A percentile compares a stretch with the other conserved stretches of the same genome.
Evolutionary conservation across 768 basidiomycete species (phyloP).

Genomic region (Podaxis rugospora): DNA sequence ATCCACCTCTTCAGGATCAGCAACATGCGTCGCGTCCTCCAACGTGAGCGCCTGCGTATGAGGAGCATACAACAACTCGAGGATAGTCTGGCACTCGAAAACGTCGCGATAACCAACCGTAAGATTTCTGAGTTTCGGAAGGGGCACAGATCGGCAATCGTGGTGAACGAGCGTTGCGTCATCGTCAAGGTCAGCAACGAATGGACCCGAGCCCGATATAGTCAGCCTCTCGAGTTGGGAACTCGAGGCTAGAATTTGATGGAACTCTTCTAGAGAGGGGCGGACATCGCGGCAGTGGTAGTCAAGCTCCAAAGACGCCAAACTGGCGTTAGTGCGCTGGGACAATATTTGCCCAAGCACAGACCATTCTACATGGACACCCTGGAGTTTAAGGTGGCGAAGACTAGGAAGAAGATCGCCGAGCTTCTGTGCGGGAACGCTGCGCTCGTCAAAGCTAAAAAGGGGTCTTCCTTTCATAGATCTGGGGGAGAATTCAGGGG

Average conservation of each 20-base stretch:
- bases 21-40: conserved; percentile 41
- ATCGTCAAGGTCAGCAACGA: conserved; percentile 23
- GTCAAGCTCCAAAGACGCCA: conserved; percentile 39
- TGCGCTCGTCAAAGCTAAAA: conserved; percentile 22
- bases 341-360: conserved; percentile 32
- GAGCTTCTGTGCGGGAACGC: conserved; percentile 8
- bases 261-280: conserved; percentile 42
- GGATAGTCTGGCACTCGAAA: conserved; percentile 31
- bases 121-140: conserved; percentile 34
- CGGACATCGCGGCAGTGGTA: conserved; percentile 52
- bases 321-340: conserved; percentile 13
- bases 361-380: conserved; percentile 55
- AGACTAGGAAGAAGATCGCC: conserved; percentile 37
- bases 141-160: conserved; percentile 27
- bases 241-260: conserved; percentile 35
- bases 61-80: conserved; percentile 38
- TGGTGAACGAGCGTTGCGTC: conserved; percentile 12
- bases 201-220: conserved; percentile 46
- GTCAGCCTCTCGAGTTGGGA: conserved; percentile 37
- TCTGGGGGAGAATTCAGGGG: conserved; percentile 37
- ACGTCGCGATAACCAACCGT: conserved; percentile 41
- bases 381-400: conserved; percentile 44
- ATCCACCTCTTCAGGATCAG: conserved; percentile 35
- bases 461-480: conserved; percentile 27
- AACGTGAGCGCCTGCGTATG: conserved; percentile 32